phyloP scores from a whole-genome alignment of 306 rosid species.

The Senna tora region DNA sequence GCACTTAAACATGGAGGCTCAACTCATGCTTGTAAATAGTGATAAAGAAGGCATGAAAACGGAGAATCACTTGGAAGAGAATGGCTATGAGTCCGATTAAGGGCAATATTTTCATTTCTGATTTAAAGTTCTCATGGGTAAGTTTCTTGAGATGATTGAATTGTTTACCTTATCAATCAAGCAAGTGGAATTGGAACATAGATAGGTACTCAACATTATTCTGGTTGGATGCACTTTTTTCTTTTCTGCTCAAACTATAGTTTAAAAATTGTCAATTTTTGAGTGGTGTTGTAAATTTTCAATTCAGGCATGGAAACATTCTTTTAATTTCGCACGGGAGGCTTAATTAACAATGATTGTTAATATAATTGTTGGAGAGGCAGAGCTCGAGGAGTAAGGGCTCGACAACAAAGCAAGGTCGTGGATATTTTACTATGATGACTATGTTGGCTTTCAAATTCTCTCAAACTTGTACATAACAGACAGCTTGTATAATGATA shows the following conservation, averaged over 20 bases:
- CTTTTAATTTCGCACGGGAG: conserved; percentile 47
- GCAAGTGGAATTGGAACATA: background rate
- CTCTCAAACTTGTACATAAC: conserved; percentile 58
- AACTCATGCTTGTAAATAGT: conserved; percentile 65
- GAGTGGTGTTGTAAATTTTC: background rate
- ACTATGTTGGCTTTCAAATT: conserved; percentile 26
- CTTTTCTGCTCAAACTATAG: background rate
- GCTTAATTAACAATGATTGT: conserved; percentile 48
- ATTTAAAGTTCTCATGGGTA: conserved; percentile 16
- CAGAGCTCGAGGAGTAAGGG: conserved; percentile 50
- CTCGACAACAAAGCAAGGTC: conserved; percentile 41
- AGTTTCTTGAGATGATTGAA: conserved; percentile 23
- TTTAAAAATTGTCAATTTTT: background rate
- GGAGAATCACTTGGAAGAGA: conserved; percentile 62
- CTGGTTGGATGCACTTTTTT: background rate
- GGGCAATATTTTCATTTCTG: conserved; percentile 45
- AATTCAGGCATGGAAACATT: conserved; percentile 53
- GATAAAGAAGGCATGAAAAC: conserved; percentile 51
- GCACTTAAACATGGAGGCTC: conserved; percentile 64
- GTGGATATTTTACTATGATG: conserved; percentile 40
- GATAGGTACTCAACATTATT: conserved; percentile 18
- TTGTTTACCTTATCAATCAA: conserved; percentile 4
- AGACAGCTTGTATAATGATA: conserved; percentile 36
- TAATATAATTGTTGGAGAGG: conserved; percentile 41
- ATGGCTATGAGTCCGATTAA: conserved; percentile 49